phyloP scores from a whole-genome alignment of 768 basidiomycete species.

The Sutorius australiensis region DNA sequence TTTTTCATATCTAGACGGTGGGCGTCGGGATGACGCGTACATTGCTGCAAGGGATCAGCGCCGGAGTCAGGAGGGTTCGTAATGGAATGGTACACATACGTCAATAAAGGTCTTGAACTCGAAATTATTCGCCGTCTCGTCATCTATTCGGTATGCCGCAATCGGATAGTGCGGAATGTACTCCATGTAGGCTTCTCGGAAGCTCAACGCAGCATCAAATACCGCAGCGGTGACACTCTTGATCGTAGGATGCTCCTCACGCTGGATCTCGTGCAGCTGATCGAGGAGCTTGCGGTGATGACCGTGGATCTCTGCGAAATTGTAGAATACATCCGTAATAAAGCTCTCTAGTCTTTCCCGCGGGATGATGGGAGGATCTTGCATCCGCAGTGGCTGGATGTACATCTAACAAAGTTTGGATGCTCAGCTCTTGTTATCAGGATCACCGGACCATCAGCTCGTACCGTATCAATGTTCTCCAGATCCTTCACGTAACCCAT shows the following conservation, averaged over 20 bases:
- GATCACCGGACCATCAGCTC: constrained; percentile 19
- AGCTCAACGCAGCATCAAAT: constrained; percentile 87
- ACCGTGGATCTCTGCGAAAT: constrained; percentile 68
- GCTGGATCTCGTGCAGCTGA: constrained; percentile 79
- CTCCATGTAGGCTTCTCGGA: constrained; percentile 88
- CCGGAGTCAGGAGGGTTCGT: neutral
- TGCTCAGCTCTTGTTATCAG: neutral
- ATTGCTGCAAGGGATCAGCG: constrained; percentile 34
- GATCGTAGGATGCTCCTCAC: constrained; percentile 81
- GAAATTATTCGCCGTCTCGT: constrained; percentile 79
- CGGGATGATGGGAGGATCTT: constrained; percentile 76
- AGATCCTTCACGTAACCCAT: constrained; percentile 94
- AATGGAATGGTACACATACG: constrained; percentile 38
- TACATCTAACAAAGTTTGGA: constrained; percentile 57
- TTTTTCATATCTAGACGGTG: constrained; percentile 87
- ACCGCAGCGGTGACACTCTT: constrained; percentile 78
- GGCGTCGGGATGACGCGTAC: constrained; percentile 65
- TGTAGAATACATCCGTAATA: constrained; percentile 86
- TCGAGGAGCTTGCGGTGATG: constrained; percentile 78
- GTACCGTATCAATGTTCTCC: constrained; percentile 75
- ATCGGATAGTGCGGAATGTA: constrained; percentile 94
- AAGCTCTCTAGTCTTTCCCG: constrained; percentile 69
- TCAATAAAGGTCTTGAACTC: constrained; percentile 82
- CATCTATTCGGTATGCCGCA: constrained; percentile 81
- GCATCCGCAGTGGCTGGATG: constrained; percentile 64